These are phyloP conservation scores for Phoma herbarum DNA, from an alignment of 2,329 filamentous ascomycete genomes.

Conservation along the genomic window DNA sequence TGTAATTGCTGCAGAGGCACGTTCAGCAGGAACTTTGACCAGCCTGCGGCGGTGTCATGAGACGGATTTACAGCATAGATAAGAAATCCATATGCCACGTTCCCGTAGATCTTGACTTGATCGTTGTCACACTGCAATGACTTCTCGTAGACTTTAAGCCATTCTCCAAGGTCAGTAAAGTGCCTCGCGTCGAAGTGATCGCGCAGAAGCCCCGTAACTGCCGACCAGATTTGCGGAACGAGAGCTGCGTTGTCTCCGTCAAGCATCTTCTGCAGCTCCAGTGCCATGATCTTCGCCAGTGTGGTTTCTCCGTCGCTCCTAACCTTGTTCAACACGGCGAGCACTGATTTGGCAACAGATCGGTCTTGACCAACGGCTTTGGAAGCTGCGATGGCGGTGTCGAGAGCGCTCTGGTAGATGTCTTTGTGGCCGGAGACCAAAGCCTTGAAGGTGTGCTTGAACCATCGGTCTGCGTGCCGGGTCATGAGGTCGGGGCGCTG, in stretches of 20 bases:
- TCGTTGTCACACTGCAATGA: constrained; percentile 84
- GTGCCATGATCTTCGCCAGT: constrained; percentile 67
- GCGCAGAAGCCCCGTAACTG: constrained; percentile 79
- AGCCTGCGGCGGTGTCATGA: constrained; percentile 61
- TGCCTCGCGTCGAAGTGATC: constrained; percentile 64
- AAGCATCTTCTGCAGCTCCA: constrained; percentile 67
- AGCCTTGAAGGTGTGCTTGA: constrained; percentile 81
- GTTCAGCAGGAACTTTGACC: constrained; percentile 42
- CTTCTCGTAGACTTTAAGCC: constrained; percentile 79
- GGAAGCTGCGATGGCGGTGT: constrained; percentile 75
- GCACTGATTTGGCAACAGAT: constrained; percentile 71
- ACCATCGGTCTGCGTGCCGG: constrained; percentile 75
- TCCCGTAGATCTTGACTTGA: constrained; percentile 71
- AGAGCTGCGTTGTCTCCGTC: constrained; percentile 67
- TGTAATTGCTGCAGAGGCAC: constrained; percentile 42
- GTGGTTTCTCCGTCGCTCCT: constrained; percentile 65
- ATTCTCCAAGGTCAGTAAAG: constrained; percentile 78
- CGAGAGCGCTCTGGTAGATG: constrained; percentile 76
- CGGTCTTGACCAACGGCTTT: constrained; percentile 74
- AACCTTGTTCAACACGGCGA: constrained; percentile 67
- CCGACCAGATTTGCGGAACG: constrained; percentile 90
- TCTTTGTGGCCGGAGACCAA: constrained; percentile 83
- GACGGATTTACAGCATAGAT: constrained; percentile 76
- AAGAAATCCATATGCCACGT: constrained; percentile 85
- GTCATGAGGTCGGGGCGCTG: constrained; percentile 77